These are phyloP conservation scores for Grammothele lineata DNA, from an alignment of 768 basidiomycete genomes.

Conservation along the genomic window DNA sequence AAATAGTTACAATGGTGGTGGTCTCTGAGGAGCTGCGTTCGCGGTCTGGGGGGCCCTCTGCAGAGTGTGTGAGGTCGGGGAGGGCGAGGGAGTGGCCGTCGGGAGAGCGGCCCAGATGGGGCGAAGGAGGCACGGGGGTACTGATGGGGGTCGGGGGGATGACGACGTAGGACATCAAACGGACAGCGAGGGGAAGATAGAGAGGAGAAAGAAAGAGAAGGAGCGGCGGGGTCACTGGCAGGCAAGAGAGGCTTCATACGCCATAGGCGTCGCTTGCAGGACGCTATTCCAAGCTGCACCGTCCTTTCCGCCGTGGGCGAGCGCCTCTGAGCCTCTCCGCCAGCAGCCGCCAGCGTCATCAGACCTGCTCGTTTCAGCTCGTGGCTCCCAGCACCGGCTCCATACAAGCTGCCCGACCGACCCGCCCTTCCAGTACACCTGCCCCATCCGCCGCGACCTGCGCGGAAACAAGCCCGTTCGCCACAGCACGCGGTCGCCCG, in stretches of 20 bases:
- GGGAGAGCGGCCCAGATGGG: constrained; percentile 2
- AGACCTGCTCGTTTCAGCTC: no score
- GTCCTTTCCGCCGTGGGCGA: no score
- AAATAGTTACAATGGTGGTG: constrained; percentile 77
- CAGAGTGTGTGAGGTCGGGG: constrained; percentile 31
- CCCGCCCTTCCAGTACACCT: no score
- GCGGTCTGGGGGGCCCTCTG: constrained; percentile 29
- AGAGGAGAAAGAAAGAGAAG: constrained; percentile 2
- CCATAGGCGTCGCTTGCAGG: constrained; percentile 6
- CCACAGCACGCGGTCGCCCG: no score
- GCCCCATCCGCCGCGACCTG: no score
- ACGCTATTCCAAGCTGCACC: no score
- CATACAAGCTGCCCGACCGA: no score
- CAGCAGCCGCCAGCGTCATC: no score
- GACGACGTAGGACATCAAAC: constrained; percentile 18
- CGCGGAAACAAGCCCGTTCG: no score
- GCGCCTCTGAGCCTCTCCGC: no score
- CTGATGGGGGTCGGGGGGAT: constrained; percentile 24
- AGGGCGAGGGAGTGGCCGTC: constrained; percentile 28
- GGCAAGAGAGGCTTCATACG: constrained; percentile 1
- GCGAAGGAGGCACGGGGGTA: constrained; percentile 12
- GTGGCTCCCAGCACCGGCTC: no score
- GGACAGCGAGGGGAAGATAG: constrained; percentile 1
- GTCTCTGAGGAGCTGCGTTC: constrained; percentile 64
- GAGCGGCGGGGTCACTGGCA: constrained; percentile 7